Base-by-base conservation (phyloP, 306 rosid genomes). In the Trichosanthes cucumerina region DNA sequence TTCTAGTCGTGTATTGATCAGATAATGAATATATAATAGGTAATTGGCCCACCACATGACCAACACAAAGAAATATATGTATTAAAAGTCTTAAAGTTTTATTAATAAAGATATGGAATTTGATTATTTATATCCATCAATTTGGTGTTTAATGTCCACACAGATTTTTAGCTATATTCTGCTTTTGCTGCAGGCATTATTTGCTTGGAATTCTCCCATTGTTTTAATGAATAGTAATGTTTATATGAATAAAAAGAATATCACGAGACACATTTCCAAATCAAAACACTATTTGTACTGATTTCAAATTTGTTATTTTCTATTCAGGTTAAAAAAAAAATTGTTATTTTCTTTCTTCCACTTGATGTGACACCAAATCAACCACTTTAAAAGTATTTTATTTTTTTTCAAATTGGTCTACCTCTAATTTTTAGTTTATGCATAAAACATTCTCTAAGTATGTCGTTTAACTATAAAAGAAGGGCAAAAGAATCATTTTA, bases 211-310 rank as follows among this genome's bases (percentile, higher is more conserved):
- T 47, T 66, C 21, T 39, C 24, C 33, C 44, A 44, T n/a, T 33
- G 16, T 39, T 72, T 72, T 16, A 28, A 74, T 50, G 62, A 74
- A 31, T 73, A 44, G 41, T 71, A 18, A 73, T 73, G 49, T 15
- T 12, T 49, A 71, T 71, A 47, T 73, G 10, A 47, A 49, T 79
- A 74, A 78, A 82, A 76, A 77, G 78, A 36, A 26, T 75, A 88
- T 91, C 96, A 91, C 96, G 93, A 89, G 93, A 88, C 79, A 53
- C 80, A 79, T 85, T 91, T 91, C 91, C 39, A 89, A 91, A 88
- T 64, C 76, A 81, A 68, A 75, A 64, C 72, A 86, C 92, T 85
- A 50, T 88, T 76, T n/a, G 36, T 47, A 73, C 83, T 82, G 63
- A 83, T 82, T 80, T 87, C 23, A 74, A 49, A 3, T 47, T 76